phyloP scores from a whole-genome alignment of 306 rosid genomes.

The Oxytropis ochrocephala region DNA sequence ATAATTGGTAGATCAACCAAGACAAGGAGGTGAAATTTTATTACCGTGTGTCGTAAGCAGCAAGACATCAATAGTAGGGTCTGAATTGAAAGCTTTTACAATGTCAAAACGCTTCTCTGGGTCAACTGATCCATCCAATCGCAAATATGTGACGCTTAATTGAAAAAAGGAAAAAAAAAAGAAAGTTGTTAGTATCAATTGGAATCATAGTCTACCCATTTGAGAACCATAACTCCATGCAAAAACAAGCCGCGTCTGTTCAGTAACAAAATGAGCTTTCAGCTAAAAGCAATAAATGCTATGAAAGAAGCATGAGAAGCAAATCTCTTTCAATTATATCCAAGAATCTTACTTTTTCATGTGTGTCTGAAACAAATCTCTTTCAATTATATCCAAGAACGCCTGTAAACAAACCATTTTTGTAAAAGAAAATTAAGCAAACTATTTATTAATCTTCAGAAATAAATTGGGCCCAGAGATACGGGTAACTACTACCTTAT shows the following conservation, averaged over 20 bases:
- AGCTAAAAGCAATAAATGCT: neutral
- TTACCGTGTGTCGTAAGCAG: conserved; percentile 94
- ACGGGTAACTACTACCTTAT: conserved; percentile 50
- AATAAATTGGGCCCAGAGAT: conserved; percentile 5
- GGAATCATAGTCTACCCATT: neutral
- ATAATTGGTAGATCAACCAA: neutral
- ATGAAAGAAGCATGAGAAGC: conserved; percentile 13
- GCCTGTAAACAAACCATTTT: conserved; percentile 56
- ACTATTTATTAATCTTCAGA: neutral
- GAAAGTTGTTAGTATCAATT: neutral
- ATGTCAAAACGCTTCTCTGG: conserved; percentile 84
- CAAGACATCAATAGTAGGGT: conserved; percentile 91
- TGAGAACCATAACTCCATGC: conserved; percentile 7
- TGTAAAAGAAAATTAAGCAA: conserved; percentile 6
- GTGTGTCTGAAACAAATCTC: conserved; percentile 77
- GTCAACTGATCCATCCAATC: conserved; percentile 93
- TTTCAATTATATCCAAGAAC: conserved; percentile 85
- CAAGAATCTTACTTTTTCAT: conserved; percentile 73
- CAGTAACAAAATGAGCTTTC: conserved; percentile 13
- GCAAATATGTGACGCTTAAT: conserved; percentile 78
- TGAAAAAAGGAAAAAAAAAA: neutral
- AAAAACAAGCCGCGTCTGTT: neutral
- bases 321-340: neutral
- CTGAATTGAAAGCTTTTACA: conserved; percentile 92
- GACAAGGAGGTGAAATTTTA: neutral